Percentiles rank a stretch among this genome's conserved stretches.
phyloP scores from a whole-genome alignment of 2,329 filamentous ascomycete genomes.

The Fonsecaea pugnacius region DNA sequence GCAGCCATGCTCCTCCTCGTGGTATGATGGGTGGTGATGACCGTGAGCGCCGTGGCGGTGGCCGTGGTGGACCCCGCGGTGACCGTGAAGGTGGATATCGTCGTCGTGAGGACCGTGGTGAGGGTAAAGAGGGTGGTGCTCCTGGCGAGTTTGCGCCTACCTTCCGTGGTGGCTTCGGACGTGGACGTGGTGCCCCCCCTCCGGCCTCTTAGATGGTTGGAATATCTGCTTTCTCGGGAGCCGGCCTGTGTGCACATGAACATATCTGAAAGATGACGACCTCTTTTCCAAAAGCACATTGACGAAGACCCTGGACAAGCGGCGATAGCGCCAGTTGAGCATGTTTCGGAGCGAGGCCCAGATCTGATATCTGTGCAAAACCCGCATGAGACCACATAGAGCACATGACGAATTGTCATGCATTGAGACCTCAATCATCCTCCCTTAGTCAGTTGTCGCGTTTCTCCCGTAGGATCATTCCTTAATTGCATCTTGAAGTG shows the following conservation, averaged over 20 bases:
- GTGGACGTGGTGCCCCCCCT: conserved; percentile 79
- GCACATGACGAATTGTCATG: background rate
- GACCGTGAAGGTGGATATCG: conserved; percentile 89
- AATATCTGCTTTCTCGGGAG: background rate
- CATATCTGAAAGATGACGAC: background rate
- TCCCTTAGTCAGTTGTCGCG: background rate
- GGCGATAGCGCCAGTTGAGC: background rate
- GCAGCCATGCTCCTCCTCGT: conserved; percentile 95
- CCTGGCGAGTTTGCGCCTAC: conserved; percentile 89
- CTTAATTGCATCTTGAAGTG: background rate
- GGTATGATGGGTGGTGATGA: conserved; percentile 94
- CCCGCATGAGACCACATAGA: background rate
- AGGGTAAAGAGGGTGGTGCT: conserved; percentile 88
- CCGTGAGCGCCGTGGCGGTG: conserved; percentile 79
- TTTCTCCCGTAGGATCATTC: background rate
- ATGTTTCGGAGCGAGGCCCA: background rate
- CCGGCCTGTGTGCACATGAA: background rate
- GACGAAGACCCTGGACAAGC: background rate
- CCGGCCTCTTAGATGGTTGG: conserved; percentile 46
- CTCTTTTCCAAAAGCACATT: background rate
- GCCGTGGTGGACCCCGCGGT: conserved; percentile 76
- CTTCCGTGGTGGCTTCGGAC: conserved; percentile 90
- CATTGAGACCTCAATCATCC: background rate
- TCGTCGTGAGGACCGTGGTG: conserved; percentile 77
- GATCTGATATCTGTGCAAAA: background rate